Conservation (phyloP, 805 yeast genomes). For the Komagataella phaffii region DNA sequence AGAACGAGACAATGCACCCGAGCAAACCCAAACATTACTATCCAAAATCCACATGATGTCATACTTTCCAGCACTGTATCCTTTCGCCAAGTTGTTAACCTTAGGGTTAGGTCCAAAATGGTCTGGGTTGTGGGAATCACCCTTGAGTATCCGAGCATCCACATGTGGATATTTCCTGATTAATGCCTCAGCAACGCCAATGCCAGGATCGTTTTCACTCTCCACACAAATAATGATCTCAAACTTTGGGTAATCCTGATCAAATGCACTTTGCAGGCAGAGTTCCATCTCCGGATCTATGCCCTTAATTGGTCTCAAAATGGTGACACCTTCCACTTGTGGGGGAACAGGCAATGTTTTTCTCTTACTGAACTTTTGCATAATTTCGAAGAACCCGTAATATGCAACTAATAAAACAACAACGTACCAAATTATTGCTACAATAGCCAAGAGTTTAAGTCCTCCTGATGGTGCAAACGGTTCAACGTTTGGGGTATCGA, state of each 20-base stretch:
- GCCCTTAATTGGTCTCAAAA: slow-evolving; percentile 75
- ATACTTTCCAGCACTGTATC: slow-evolving; percentile 50
- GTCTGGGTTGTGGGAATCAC: slow-evolving; percentile 21
- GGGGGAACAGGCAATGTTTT: slow-evolving; percentile 14
- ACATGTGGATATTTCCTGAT: slow-evolving; percentile 39
- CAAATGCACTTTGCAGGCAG: slow-evolving; percentile 56
- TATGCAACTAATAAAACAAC: slow-evolving; percentile 13
- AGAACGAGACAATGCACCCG: slow-evolving; percentile 52
- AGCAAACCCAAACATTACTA: slow-evolving; percentile 69
- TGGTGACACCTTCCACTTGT: slow-evolving; percentile 54
- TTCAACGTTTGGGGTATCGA: background rate
- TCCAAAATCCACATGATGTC: slow-evolving; percentile 81
- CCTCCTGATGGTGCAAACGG: background rate
- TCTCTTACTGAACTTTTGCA: slow-evolving; percentile 11
- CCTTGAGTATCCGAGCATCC: slow-evolving; percentile 46
- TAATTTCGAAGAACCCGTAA: slow-evolving; percentile 16
- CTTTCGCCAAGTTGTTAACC: slow-evolving; percentile 77
- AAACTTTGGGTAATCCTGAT: slow-evolving; percentile 56
- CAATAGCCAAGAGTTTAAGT: slow-evolving; percentile 4
- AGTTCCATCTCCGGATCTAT: slow-evolving; percentile 60
- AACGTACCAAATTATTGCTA: slow-evolving; percentile 14
- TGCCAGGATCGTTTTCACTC: slow-evolving; percentile 45
- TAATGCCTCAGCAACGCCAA: slow-evolving; percentile 38
- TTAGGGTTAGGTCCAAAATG: slow-evolving; percentile 81
- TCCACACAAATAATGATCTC: slow-evolving; percentile 75